Percentiles rank a stretch among this genome's conserved stretches.
These are phyloP conservation scores for Aurantiochytrium sp. DNA, from an alignment of 108 stramenopile genomes.

Conservation along the genomic window DNA sequence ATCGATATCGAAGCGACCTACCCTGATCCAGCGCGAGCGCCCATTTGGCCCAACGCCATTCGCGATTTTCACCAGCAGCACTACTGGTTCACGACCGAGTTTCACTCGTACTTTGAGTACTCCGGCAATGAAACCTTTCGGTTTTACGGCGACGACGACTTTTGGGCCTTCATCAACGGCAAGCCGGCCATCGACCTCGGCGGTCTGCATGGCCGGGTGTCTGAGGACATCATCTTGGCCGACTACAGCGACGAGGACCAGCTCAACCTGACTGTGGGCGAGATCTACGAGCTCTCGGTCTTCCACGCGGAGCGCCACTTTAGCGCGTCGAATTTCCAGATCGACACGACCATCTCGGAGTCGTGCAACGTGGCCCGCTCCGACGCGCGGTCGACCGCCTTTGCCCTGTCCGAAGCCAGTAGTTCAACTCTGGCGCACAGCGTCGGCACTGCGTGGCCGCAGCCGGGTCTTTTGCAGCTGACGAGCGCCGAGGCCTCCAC, in stretches of 20 bases:
- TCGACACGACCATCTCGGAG: constrained; percentile 17
- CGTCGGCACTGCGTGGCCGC: neutral
- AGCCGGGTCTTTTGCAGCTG: neutral
- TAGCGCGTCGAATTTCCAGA: neutral
- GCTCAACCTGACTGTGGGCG: neutral
- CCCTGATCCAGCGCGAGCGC: neutral
- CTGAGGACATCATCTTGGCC: neutral
- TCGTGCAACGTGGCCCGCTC: neutral
- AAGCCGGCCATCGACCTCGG: constrained; percentile 11
- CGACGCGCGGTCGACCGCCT: neutral
- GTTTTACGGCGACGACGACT: neutral
- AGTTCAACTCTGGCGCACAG: neutral
- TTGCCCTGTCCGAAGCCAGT: neutral
- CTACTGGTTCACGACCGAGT: constrained; percentile 16
- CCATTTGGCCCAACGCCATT: neutral
- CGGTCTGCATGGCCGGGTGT: neutral
- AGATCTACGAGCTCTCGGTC: neutral
- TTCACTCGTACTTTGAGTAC: constrained; percentile 3
- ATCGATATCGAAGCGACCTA: neutral
- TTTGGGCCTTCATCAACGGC: constrained; percentile 2
- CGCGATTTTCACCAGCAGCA: neutral
- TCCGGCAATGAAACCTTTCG: neutral
- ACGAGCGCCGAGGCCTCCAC: neutral
- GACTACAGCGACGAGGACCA: neutral
- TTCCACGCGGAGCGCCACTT: constrained; percentile 16